Base-by-base conservation (phyloP, 345 rosid genomes). In the Hibiscus trionum region DNA sequence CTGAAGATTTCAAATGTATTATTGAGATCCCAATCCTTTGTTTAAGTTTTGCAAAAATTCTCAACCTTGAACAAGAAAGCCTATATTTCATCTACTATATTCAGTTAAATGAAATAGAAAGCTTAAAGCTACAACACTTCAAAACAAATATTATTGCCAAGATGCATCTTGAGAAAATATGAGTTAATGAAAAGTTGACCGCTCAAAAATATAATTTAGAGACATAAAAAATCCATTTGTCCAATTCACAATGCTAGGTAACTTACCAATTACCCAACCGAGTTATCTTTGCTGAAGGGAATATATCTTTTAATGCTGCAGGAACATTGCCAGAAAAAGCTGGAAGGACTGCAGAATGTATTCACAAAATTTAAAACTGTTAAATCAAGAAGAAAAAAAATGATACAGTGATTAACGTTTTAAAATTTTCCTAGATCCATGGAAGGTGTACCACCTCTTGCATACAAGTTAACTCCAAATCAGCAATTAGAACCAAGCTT, bases 301-400 rank as follows among this genome's bases (percentile, higher is more conserved):
- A 89, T 73, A 77, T 75, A 39, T 79, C 60, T 74, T 74, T 82
- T 59, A 87, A 71, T 73, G 81, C 87, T 9, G 90, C 87, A 31
- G 94, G 94, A 75, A 87, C 79, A 71, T 84, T 87, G 72, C 94
- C 94, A 59, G 94, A 87, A 72, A 89, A 89, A 26, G 90, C 91
- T 53, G 94, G 94, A 74, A 87, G 87, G 72, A 89, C 94, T 89
- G 83, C 66, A 79, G 72, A 73, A 29, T 67, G 77, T 47, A 73
- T 76, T 47, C 62, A 49, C 49, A 69, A 42, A 58, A 67, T 50
- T 59, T 53, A 55, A 67, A 49, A 57, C 17, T 12, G 62, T 26
- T n/a, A 73, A 75, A 24, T 24, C 44, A 65, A 58, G 66, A 21
- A 21, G n/a, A 61, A 53, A 24, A 71, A 53, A 70, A 35, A 17